These are phyloP conservation scores for Colletotrichum euphorbiae DNA, from an alignment of 2,329 filamentous ascomycete species.

Conservation along the genomic window DNA sequence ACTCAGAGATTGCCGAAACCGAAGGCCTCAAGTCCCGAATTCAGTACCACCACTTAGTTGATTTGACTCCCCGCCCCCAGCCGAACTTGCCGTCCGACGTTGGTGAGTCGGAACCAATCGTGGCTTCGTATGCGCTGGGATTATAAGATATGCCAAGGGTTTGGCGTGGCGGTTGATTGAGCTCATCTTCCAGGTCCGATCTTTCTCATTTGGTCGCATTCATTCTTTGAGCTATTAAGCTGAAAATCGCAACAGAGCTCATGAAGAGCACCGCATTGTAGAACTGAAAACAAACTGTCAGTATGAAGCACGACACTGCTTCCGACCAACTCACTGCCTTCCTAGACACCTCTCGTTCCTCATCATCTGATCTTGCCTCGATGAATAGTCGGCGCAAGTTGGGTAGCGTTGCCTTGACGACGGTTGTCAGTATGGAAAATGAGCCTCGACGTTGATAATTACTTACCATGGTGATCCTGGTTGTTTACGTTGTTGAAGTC, in stretches of 20 bases:
- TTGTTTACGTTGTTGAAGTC: background rate
- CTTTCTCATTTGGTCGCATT: constrained; percentile 56
- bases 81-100: background rate
- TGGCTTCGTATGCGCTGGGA: background rate
- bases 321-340: constrained; percentile 76
- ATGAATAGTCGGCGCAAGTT: constrained; percentile 97
- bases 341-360: constrained; percentile 93
- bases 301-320: background rate
- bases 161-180: background rate
- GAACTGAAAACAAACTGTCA: constrained; percentile 72
- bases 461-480: constrained; percentile 31
- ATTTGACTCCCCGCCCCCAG: too few species aligned
- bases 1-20: too few species aligned
- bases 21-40: too few species aligned
- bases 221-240: constrained; percentile 90
- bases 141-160: background rate
- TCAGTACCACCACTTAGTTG: too few species aligned
- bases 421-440: constrained; percentile 31
- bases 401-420: constrained; percentile 80
- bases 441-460: background rate
- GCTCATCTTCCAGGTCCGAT: background rate
- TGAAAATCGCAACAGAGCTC: constrained; percentile 94
- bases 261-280: constrained; percentile 98
- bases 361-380: constrained; percentile 89
- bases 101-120: background rate